Conservation (phyloP, 2,329 filamentous ascomycete genomes). For the Thielaviopsis ethacetica region DNA sequence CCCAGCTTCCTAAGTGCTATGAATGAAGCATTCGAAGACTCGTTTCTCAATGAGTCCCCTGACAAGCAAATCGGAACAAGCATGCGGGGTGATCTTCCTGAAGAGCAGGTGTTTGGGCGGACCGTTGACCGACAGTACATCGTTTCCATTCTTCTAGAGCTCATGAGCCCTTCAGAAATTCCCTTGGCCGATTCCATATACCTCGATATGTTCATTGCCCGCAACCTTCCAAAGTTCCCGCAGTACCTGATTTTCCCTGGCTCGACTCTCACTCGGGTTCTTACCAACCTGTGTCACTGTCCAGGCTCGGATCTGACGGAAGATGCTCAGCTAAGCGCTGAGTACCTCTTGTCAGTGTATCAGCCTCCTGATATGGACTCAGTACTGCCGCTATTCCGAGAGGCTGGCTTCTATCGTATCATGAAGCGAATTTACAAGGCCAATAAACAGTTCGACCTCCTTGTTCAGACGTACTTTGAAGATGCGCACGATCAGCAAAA, state of each 20-base stretch:
- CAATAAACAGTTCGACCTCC: slow-evolving; percentile 62
- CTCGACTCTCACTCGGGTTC: slow-evolving; percentile 63
- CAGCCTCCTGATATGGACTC: slow-evolving; percentile 67
- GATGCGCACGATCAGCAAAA: slow-evolving; percentile 60
- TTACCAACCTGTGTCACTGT: slow-evolving; percentile 71
- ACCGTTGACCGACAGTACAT: slow-evolving; percentile 86
- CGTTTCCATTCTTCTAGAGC: slow-evolving; percentile 74
- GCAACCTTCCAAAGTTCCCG: slow-evolving; percentile 90
- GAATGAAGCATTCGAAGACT: slow-evolving; percentile 94
- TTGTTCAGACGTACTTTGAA: slow-evolving; percentile 70
- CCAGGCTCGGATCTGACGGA: slow-evolving; percentile 67
- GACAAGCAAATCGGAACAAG: slow-evolving; percentile 42
- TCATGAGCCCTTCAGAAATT: slow-evolving; percentile 70
- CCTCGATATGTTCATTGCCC: slow-evolving; percentile 94
- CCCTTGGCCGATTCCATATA: slow-evolving; percentile 73
- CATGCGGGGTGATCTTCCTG: slow-evolving; percentile 34
- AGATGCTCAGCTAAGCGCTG: slow-evolving; percentile 90
- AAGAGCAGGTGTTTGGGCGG: slow-evolving; percentile 50
- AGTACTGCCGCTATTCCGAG: slow-evolving; percentile 61
- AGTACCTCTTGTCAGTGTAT: slow-evolving; percentile 87
- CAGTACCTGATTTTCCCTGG: slow-evolving; percentile 88
- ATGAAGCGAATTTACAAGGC: slow-evolving; percentile 73
- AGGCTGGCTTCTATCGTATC: slow-evolving; percentile 77
- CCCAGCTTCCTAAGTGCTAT: slow-evolving; percentile 86
- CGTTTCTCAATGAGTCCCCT: slow-evolving; percentile 70